Conservation (phyloP, 1,139 yeast genomes). For the Saccharomyces hybrid region DNA sequence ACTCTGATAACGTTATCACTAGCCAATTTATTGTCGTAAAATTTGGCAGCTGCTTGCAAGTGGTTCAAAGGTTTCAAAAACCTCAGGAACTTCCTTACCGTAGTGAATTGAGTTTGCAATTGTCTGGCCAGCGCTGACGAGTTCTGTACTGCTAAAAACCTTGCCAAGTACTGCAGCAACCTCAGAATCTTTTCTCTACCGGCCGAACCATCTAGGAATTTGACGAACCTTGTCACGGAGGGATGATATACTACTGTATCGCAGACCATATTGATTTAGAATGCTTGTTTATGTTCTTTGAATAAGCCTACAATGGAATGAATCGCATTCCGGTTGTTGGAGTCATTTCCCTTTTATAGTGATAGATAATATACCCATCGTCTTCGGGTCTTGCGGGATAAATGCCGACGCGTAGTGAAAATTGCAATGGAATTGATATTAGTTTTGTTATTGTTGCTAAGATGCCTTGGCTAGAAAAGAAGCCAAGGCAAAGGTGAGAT, state of each 20-base stretch:
- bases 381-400: background rate
- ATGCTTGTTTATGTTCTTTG: background rate
- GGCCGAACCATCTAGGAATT: slow-evolving; percentile 59
- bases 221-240: slow-evolving; percentile 52
- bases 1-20: slow-evolving; percentile 53
- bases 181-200: slow-evolving; percentile 58
- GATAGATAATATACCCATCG: background rate
- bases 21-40: slow-evolving; percentile 63
- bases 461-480: background rate
- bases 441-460: background rate
- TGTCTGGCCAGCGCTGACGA: slow-evolving; percentile 51
- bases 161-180: slow-evolving; percentile 70
- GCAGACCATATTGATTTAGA: slow-evolving; percentile 3
- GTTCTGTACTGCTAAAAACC: slow-evolving; percentile 59
- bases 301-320: background rate
- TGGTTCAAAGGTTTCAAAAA: slow-evolving; percentile 78
- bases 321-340: background rate
- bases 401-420: slow-evolving; percentile 1
- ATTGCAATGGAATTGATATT: background rate
- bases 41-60: slow-evolving; percentile 59
- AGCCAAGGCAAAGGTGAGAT: slow-evolving; percentile 12
- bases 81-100: slow-evolving; percentile 74
- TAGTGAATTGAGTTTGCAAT: slow-evolving; percentile 47
- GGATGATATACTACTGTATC: slow-evolving; percentile 45
- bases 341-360: background rate